Base-by-base conservation (phyloP, 2,329 filamentous ascomycete genomes). In the Tolypocladium pustulatum region DNA sequence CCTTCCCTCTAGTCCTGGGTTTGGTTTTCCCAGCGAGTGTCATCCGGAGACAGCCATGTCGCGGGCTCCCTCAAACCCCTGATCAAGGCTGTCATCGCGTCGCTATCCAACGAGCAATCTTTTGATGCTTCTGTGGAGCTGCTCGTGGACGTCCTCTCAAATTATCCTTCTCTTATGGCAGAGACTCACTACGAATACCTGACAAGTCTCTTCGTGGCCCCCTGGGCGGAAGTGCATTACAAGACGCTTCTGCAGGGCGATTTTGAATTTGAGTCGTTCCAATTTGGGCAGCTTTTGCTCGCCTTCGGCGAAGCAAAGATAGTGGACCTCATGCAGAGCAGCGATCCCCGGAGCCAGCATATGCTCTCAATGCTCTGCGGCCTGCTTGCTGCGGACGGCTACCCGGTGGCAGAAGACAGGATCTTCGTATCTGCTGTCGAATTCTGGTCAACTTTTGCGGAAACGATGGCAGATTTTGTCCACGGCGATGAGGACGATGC, bases 381-480 rank as follows among this genome's bases (percentile, higher is more conserved):
- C 4, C 78, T 94, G 6, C 76, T 92, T 30, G 80, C 80, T 25
- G 81, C 85, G 15, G 77, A 84, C 15, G 89, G 89, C 1, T 81
- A 84, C 64, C 83, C 88, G 1, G 85, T 86, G 1, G 81, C 81
- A 4, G 89, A 93, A 58, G 88, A 94, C 65, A 85, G 84, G 62
- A 83, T 91, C 13, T 91, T 90, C 58, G 82, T 89, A 0, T 82
- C 85, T 1, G 83, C 86, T 1, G 78, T 93, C 17, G 89, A 94
- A 65, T 93, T 94, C 68, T 94, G 90, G 90, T 87, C 83, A 22
- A 86, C 83, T 1, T 91, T 87, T 68, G 83, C 89, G 7, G 89
- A 91, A 71, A 82, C 83, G 15, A 78, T 85, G 76, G 82, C 78
- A 60, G 88, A 85, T 67, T 76, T 73, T 12, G 73, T 81, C 53